A percentile compares a stretch with the other conserved stretches of the same genome.
Conservation (phyloP, 768 basidiomycete genomes). For the Serendipita sp. region DNA sequence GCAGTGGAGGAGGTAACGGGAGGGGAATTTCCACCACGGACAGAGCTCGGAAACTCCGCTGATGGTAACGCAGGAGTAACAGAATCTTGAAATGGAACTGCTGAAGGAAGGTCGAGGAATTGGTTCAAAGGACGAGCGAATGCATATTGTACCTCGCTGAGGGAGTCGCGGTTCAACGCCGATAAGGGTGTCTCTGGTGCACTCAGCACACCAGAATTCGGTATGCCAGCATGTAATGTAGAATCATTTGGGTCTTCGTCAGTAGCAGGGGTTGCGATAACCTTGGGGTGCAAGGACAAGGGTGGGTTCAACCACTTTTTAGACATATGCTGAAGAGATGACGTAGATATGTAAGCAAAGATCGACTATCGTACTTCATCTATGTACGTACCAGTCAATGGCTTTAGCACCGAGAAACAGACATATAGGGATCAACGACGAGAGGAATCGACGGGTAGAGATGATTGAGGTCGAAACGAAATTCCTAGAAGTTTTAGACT, state of each 20-base stretch:
- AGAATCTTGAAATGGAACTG: slow-evolving; percentile 1
- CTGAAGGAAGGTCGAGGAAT: background rate
- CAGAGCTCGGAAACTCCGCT: slow-evolving; percentile 2
- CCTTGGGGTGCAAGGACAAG: background rate
- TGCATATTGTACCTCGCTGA: slow-evolving; percentile 1
- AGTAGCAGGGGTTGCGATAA: background rate
- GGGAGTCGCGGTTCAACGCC: background rate
- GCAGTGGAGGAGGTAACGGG: background rate
- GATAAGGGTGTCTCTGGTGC: background rate
- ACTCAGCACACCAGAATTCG: background rate
- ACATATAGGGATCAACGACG: no score
- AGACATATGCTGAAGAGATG: background rate
- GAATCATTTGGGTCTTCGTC: background rate
- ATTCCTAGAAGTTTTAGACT: no score
- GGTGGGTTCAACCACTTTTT: slow-evolving; percentile 4
- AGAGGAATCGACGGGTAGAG: no score
- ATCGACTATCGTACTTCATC: no score
- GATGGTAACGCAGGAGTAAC: slow-evolving; percentile 2
- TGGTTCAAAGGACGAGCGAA: background rate
- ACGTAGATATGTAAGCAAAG: no score
- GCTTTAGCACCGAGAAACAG: no score
- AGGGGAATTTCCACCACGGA: background rate
- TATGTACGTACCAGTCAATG: no score
- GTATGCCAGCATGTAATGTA: background rate
- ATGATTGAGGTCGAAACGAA: no score